Evolutionary conservation across 2,329 filamentous ascomycete species (phyloP), one percentile per base, ranked within the genome.

Genomic region (Calonectria crousiana): DNA sequence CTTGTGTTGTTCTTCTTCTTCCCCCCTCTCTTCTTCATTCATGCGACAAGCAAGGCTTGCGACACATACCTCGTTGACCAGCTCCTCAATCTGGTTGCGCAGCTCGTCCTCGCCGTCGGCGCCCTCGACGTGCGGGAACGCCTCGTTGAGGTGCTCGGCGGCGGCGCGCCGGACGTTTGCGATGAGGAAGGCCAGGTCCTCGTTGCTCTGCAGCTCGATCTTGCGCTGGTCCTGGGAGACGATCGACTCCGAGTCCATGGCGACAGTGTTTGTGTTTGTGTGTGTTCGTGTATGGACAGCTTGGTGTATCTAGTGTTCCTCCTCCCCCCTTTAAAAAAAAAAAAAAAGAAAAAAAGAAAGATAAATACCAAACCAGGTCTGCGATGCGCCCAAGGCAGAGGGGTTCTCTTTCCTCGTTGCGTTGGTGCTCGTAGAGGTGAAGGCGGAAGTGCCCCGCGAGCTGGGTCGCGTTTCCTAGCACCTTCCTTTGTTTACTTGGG

Each of bases 141-240:
- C 91, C 78, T 90, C 89, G 83, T 92, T 88, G 73, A 96, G 89
- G 82, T 92, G 93, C 79, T 91, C 89, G 56, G 90, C 88, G 14
- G 94, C 94, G 71, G 92, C 92, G 83, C 89, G 89, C 81, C 92
- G 92, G 76, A 95, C 91, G 81, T 94, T 94, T 77, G 89, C 86
- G 79, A 94, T 89, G 34, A 96, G 90, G 84, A 93, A 94, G 71
- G 89, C 86, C 41, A 96, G 89, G 84, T 96, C 94, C 64, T 93
- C 91, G 52, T 92, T 90, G n/a, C 90, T 90, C 86, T 96, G 94
- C 67, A 96, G 91, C 86, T 96, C 94, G 83, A 96, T 94, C 85
- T 92, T 93, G 83, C 94, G 92, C 84, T 95, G 92, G 77, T 84
- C 84, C 47, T 86, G 82, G 11, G 84, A 80, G 72, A 83, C 79